Evolutionary conservation across 129 eudicot genomes (phyloP).

Genomic region (Smallanthus sonchifolius): DNA sequence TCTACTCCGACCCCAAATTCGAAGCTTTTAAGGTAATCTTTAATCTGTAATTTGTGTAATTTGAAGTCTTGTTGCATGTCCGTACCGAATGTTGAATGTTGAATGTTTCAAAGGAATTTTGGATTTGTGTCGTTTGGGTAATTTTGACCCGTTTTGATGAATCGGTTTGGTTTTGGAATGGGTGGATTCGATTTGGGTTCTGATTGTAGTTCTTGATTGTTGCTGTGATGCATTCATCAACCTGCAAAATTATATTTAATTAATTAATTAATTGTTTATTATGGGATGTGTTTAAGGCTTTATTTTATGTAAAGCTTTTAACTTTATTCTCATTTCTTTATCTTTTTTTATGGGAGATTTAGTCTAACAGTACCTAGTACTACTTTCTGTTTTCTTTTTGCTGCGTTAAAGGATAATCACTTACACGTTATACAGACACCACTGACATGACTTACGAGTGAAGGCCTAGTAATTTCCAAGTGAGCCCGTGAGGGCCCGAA

Average conservation of each 20-base stretch:
- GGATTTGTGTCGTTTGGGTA: not conserved
- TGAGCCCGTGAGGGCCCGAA: no score
- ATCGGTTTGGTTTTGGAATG: not conserved
- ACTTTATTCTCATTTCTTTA: slow-evolving; percentile 13
- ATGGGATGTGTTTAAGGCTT: not conserved
- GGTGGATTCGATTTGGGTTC: slow-evolving; percentile 7
- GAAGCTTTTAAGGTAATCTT: slow-evolving; percentile 45
- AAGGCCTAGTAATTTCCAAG: no score
- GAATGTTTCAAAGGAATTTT: not conserved
- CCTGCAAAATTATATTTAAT: slow-evolving; percentile 1
- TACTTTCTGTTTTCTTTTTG: not conserved
- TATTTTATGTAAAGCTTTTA: slow-evolving; percentile 17
- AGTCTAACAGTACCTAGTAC: not conserved
- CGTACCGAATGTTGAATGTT: not conserved
- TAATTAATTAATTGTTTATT: not conserved
- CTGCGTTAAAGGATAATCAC: no score
- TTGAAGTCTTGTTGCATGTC: slow-evolving; percentile 14
- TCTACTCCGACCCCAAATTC: slow-evolving; percentile 52
- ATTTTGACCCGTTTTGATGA: not conserved
- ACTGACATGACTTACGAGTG: no score
- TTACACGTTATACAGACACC: no score
- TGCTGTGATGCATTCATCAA: not conserved
- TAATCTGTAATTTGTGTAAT: not conserved
- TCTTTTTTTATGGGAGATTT: not conserved
- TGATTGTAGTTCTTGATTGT: slow-evolving; percentile 3